Percentiles rank a stretch among this genome's conserved stretches.
phyloP scores from a whole-genome alignment of 1,139 yeast species.

The Yarrowia galli region DNA sequence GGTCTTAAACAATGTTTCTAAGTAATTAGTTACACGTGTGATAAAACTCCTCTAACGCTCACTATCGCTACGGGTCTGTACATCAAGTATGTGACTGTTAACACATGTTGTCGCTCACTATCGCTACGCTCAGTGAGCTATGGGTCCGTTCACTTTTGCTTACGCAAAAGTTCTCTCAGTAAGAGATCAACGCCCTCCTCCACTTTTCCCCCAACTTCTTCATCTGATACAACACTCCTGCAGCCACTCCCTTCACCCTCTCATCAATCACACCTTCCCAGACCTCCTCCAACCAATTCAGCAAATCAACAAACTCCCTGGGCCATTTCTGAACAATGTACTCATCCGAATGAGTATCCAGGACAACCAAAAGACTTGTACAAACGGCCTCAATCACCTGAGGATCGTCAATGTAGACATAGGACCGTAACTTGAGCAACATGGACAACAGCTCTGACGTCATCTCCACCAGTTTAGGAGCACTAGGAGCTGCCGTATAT shows the following conservation, averaged over 20 bases:
- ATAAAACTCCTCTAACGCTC: too few relatives aligned
- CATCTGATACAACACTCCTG: constrained; percentile 58
- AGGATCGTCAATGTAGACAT: constrained; percentile 43
- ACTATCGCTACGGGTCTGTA: too few relatives aligned
- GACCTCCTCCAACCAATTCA: constrained; percentile 54
- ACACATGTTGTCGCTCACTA: too few relatives aligned
- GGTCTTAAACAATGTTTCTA: too few relatives aligned
- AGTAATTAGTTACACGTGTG: too few relatives aligned
- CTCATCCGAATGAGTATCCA: constrained; percentile 57
- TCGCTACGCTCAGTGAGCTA: too few relatives aligned
- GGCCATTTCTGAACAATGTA: constrained; percentile 51
- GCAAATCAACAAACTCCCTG: constrained; percentile 51
- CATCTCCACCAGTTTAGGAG: constrained; percentile 63
- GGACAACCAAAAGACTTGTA: constrained; percentile 58
- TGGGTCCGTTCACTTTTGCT: too few relatives aligned
- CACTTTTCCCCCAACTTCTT: constrained; percentile 49
- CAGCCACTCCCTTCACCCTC: constrained; percentile 57
- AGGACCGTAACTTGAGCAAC: constrained; percentile 45
- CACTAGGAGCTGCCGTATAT: constrained; percentile 65
- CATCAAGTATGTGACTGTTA: too few relatives aligned
- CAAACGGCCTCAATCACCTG: constrained; percentile 56
- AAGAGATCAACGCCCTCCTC: constrained; percentile 46
- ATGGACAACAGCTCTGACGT: constrained; percentile 60
- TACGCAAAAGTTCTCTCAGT: background rate
- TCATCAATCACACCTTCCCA: constrained; percentile 61